phyloP scores from a whole-genome alignment of 2,329 filamentous ascomycete species.

The Microdochium bolleyi region DNA sequence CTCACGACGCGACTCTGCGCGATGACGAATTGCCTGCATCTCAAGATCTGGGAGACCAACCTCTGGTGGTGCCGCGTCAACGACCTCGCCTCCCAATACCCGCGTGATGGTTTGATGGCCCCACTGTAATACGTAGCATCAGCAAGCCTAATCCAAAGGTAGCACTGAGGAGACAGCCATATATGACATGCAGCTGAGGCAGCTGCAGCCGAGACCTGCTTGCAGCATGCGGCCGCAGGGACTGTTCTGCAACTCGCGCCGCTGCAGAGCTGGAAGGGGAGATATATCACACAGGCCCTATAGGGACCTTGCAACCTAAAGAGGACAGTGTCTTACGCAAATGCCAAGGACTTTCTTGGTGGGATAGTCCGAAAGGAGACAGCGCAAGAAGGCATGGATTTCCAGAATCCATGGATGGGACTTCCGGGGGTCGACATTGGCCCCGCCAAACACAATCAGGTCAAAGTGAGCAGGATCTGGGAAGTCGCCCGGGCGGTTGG shows the following conservation, averaged over 20 bases:
- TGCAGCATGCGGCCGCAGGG: background rate
- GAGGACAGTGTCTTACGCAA: constrained; percentile 18
- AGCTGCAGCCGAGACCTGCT: background rate
- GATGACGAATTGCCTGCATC: background rate
- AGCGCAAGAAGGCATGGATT: constrained; percentile 28
- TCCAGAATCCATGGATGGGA: constrained; percentile 30
- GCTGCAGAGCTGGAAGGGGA: background rate
- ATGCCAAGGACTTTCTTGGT: constrained; percentile 29
- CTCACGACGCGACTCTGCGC: too few species aligned
- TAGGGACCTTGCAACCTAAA: background rate
- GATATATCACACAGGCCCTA: background rate
- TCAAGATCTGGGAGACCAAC: constrained; percentile 12
- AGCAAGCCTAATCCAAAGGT: background rate
- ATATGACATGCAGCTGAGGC: background rate
- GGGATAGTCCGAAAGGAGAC: constrained; percentile 19
- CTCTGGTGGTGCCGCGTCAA: constrained; percentile 27
- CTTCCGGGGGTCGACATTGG: constrained; percentile 31
- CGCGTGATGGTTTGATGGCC: constrained; percentile 33
- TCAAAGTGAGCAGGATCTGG: constrained; percentile 30
- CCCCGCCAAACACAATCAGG: constrained; percentile 32
- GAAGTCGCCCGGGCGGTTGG: constrained; percentile 21
- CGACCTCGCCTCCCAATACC: constrained; percentile 27
- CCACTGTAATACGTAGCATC: constrained; percentile 15
- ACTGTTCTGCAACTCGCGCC: background rate
- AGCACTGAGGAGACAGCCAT: background rate